Evolutionary conservation across 345 rosid genomes (phyloP), one percentile per base, ranked within the genome.

Genomic region (Heritiera littoralis): DNA sequence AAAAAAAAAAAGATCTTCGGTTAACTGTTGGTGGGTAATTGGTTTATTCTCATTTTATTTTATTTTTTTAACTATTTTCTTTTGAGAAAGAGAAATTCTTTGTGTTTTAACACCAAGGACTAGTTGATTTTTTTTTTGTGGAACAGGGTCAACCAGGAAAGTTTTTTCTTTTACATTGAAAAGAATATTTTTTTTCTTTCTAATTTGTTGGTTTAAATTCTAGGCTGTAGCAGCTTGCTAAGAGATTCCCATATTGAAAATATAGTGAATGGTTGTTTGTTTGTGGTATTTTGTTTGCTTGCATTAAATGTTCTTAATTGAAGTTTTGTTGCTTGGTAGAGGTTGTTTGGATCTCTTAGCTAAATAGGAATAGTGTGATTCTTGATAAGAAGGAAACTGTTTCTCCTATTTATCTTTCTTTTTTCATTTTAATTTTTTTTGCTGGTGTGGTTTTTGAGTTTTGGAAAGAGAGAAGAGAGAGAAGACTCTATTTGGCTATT

Each of bases 401-500:
- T 41, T 41, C 45, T 58, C 9, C 9, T 70, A 30, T 28, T 2
- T 11, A 28, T 59, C 63, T 52, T 46, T 9, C 9, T 43, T 75
- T 38, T 58, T 63, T 41, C 43, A 0, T 56, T 66, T 18, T 66
- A 77, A 64, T 67, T 18, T 66, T 60, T 63, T 55, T 61, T 73
- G 66, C 7, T 4, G 11, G 51, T 66, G 72, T 75, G 63, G 30
- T 72, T 35, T 77, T 72, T 76, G 81, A 76, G 70, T 77, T 82
- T 68, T 79, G 78, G 81, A 83, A 52, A 81, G 80, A 74, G 81
- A 80, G 81, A 23, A 81, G 82, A 23, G n/a, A 30, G 38, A 49
- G 58, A 28, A 70, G 59, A 70, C 10, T 60, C 66, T 74, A 84
- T 82, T 75, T 88, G 87, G 89, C 84, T 89, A 88, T 87, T 83